phyloP scores from a whole-genome alignment of 768 basidiomycete genomes.

The Pulveroboletus frians region DNA sequence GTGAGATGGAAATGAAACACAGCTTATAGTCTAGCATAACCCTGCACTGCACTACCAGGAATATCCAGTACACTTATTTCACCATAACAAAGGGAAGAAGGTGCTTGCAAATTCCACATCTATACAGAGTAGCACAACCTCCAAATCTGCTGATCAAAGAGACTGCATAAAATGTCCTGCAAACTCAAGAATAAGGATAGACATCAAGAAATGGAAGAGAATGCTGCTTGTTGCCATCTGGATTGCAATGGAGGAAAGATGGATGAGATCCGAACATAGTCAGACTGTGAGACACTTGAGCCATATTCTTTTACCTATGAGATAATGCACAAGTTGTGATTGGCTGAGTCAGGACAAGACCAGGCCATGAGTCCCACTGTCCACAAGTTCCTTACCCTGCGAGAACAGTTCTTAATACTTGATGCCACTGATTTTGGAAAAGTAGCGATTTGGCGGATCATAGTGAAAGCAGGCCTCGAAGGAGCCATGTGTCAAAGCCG shows the following conservation, averaged over 20 bases:
- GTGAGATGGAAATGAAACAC: too few relatives aligned
- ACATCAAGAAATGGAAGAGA: too few relatives aligned
- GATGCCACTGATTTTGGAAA: neutral
- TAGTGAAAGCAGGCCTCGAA: too few relatives aligned
- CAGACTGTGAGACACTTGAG: neutral
- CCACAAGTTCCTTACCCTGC: neutral
- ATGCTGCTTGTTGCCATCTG: neutral
- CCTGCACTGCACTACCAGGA: neutral
- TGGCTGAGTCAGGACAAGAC: neutral
- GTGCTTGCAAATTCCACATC: neutral
- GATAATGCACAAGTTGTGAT: neutral
- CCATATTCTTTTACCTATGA: neutral
- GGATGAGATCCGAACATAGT: neutral
- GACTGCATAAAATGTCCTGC: neutral
- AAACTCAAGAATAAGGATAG: neutral
- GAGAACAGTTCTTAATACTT: neutral
- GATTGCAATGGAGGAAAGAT: neutral
- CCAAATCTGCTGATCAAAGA: neutral
- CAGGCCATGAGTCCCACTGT: neutral
- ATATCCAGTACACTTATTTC: neutral
- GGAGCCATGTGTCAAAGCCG: too few relatives aligned
- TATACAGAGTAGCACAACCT: neutral
- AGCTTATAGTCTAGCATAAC: neutral
- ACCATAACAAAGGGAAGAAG: neutral
- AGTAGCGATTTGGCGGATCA: neutral